These are phyloP conservation scores for Exophiala xenobiotica DNA, from an alignment of 2,329 filamentous ascomycete species.

Conservation along the genomic window DNA sequence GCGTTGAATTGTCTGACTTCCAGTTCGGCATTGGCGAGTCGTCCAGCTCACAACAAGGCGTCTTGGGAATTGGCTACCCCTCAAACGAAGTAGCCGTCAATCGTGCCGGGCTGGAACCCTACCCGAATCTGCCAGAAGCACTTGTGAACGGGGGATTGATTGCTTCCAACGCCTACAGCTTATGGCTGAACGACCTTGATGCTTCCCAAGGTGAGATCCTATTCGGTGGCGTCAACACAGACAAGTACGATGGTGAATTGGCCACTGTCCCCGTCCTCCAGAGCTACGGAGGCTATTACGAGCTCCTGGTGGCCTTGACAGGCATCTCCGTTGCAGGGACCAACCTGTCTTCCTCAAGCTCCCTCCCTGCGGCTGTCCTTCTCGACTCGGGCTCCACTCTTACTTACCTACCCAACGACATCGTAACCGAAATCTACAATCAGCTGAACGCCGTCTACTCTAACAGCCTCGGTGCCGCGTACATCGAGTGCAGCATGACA, in stretches of 20 bases:
- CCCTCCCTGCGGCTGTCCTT: conserved; percentile 58
- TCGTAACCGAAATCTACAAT: conserved; percentile 54
- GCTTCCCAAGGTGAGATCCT: conserved; percentile 66
- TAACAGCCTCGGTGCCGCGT: conserved; percentile 50
- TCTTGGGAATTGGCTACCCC: conserved; percentile 81
- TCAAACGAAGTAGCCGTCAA: conserved; percentile 74
- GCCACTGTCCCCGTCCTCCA: conserved; percentile 66
- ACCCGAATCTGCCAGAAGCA: conserved; percentile 68
- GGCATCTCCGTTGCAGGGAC: conserved; percentile 43
- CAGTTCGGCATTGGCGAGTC: conserved; percentile 61
- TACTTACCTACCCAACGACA: conserved; percentile 61
- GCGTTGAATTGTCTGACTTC: conserved; percentile 49
- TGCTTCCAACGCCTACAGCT: conserved; percentile 66
- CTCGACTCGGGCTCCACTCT: conserved; percentile 70
- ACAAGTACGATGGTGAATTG: conserved; percentile 62
- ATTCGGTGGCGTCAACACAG: conserved; percentile 72
- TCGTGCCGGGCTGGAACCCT: conserved; percentile 48
- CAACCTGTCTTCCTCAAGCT: conserved; percentile 22
- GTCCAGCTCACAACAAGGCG: conserved; percentile 63
- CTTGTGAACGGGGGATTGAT: conserved; percentile 63
- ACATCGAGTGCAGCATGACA: conserved; percentile 55
- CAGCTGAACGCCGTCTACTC: conserved; percentile 61
- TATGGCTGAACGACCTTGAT: conserved; percentile 73
- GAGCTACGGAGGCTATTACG: conserved; percentile 51
- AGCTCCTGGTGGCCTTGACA: conserved; percentile 71